Base-by-base conservation (phyloP, 768 basidiomycete genomes). In the Crassisporium funariophilum region DNA sequence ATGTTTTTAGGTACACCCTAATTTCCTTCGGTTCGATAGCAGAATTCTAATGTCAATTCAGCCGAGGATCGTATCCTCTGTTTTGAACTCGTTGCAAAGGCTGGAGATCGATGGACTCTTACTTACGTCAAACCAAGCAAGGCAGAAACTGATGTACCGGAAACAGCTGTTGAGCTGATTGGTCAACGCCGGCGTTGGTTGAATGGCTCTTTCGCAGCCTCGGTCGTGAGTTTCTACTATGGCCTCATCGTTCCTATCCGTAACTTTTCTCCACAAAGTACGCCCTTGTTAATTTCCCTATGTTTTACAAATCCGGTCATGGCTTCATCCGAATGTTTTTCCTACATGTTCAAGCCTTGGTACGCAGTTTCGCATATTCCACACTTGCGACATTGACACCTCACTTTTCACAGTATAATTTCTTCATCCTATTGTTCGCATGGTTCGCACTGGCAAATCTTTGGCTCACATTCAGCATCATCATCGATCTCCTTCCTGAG, bases 11-110 rank as follows among this genome's bases (percentile, higher is more conserved):
- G 72, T 71, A 51, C 12, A 64, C 60, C 22, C 34, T 44, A 4
- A 7, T 39, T 1, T 11, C 6, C n/a, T 46, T 33, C 11, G 12
- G 33, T 47, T 22, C 23, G 9, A 5, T 24, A 4, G 11, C 41
- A 40, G 16, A 40, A 15, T 19, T 24, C 33, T 9, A 31, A 35
- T 58, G 20, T 46, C 8, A 21, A 29, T 50, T 20, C 35, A 72
- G 92, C 92, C 46, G 93, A 95, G 70, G 93, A 95, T 75, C 91
- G 95, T 74, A 98, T 98, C 54, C 78, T 98, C 20, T 98, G 95
- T 69, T 98, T 98, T 69, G 95, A 98, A 65, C 76, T 98, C 43
- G 94, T 95, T 16, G 93, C 95, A 9, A 98, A 98, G 68, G 83
- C 80, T 1, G 78, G 79, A 34, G 90, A 91, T 53, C 74, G 78